Evolutionary conservation across 148 eudicot species (phyloP), one percentile per base, ranked within the genome.

Genomic region (Rhododendron simsii): DNA sequence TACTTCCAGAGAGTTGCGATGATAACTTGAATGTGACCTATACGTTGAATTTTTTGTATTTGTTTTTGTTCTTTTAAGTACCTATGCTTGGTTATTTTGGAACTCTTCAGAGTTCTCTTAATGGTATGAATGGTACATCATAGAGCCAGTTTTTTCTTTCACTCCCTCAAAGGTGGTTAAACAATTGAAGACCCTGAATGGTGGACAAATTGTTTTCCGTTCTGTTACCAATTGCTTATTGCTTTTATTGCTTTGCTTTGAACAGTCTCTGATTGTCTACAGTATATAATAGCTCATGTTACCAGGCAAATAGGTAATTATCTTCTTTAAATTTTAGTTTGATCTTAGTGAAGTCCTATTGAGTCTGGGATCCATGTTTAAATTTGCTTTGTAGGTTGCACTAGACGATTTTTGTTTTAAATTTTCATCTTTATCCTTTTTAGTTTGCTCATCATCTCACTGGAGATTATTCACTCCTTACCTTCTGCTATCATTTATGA

Each of bases 11-110:
- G 30, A 47, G 26, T 47, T 23, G 3, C 6, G 28, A 78, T 78
- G 81, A 15, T 78, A 78, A 47, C 81, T 50, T 10, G 57, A 78
- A 78, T 47, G 81, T 78, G 35, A 78, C 81, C 57, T n/a, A 39
- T 26, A 47, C 26, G 57, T 78, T 30, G 37, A 15, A 78, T 78
- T 77, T 77, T 47, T 73, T 76, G 1, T 45, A 23, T 47, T 26
- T 26, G 20, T 78, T 78, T 47, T 78, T 78, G 74, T 44, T 78
- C 55, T 78, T 78, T 78, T 45, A 77, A 21, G 12, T 23, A 23
- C 28, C 81, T 23, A 23, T 78, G 81, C 55, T 78, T 78, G 81
- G 55, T 78, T 77, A 41, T 41, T 21, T 78, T 78, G 55, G 7
- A 45, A 37, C 23, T 78, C 16, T 45, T 78, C 81, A 45, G 55